These are phyloP conservation scores for Pyrenochaeta sp. DNA, from an alignment of 2,329 filamentous ascomycete genomes.

Conservation along the genomic window DNA sequence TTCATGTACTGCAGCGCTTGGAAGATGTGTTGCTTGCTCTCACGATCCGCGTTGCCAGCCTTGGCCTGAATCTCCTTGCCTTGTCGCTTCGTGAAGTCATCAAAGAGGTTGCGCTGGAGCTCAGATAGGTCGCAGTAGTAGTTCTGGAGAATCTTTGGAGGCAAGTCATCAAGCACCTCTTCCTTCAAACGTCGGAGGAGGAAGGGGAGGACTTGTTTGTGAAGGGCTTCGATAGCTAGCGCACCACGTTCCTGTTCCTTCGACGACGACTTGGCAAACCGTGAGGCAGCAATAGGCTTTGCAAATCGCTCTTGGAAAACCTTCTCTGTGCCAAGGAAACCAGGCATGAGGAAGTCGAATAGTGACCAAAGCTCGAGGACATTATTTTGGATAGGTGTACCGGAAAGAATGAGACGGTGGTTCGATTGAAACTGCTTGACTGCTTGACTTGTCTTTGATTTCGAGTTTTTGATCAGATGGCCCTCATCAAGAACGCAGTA, in stretches of 20 bases:
- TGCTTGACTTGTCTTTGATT: slow-evolving; percentile 92
- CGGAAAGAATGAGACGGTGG: slow-evolving; percentile 93
- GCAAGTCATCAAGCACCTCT: slow-evolving; percentile 93
- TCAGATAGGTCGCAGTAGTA: slow-evolving; percentile 99
- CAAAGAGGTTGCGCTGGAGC: slow-evolving; percentile 91
- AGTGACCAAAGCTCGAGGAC: slow-evolving; percentile 96
- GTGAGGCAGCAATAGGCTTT: slow-evolving; percentile 92
- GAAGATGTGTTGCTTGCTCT: slow-evolving; percentile 98
- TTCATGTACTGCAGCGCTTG: slow-evolving; percentile 99
- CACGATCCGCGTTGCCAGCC: slow-evolving; percentile 81
- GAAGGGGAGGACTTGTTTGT: slow-evolving; percentile 98
- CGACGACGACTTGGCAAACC: slow-evolving; percentile 95
- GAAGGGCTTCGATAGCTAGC: slow-evolving; percentile 94
- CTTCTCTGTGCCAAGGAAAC: slow-evolving; percentile 94
- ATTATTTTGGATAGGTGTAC: slow-evolving; percentile 97
- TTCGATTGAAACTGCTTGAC: slow-evolving; percentile 92
- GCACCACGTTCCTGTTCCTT: slow-evolving; percentile 98
- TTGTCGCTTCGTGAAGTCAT: slow-evolving; percentile 95
- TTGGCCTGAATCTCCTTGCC: slow-evolving; percentile 86
- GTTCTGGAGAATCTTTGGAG: slow-evolving; percentile 98
- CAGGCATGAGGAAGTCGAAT: slow-evolving; percentile 99
- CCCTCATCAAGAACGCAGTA: slow-evolving; percentile 97
- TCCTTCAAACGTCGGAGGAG: slow-evolving; percentile 95
- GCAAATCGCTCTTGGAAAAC: slow-evolving; percentile 96
- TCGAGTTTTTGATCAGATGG: slow-evolving; percentile 98